phyloP scores from a whole-genome alignment of 2,329 filamentous ascomycete genomes.

The Cercospora sesami region DNA sequence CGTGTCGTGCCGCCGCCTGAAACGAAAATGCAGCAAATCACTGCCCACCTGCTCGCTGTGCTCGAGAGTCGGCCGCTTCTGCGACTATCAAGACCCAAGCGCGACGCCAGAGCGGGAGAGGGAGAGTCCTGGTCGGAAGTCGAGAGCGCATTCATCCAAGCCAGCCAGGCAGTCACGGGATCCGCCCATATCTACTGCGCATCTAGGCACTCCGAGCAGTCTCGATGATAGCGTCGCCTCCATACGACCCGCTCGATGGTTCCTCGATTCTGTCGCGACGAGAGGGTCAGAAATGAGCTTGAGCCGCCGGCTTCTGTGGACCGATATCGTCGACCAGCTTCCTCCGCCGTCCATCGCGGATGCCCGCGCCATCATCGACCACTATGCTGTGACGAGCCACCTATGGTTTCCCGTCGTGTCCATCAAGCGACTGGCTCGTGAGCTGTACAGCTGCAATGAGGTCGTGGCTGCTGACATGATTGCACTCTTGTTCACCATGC shows the following conservation, averaged over 20 bases:
- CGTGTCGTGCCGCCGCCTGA: slow-evolving; percentile 23
- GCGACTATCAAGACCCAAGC: slow-evolving; percentile 20
- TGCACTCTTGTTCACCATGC: slow-evolving; percentile 20
- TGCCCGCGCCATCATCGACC: slow-evolving; percentile 7
- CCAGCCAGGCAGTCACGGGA: neutral
- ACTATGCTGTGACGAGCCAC: slow-evolving; percentile 19
- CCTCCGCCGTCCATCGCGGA: neutral
- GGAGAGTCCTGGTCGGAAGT: neutral
- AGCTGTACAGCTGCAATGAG: neutral
- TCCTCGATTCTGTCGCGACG: slow-evolving; percentile 24
- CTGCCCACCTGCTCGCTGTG: slow-evolving; percentile 23
- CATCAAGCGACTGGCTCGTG: slow-evolving; percentile 1
- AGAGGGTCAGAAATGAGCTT: slow-evolving; percentile 12
- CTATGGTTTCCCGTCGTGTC: slow-evolving; percentile 20
- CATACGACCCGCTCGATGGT: slow-evolving; percentile 15
- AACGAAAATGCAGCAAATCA: slow-evolving; percentile 26
- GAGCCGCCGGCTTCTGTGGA: slow-evolving; percentile 11
- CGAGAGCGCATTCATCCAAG: neutral
- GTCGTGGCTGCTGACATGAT: slow-evolving; percentile 11
- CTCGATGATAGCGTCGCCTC: neutral
- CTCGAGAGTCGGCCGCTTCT: slow-evolving; percentile 18
- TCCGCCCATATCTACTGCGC: neutral
- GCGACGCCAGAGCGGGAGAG: neutral
- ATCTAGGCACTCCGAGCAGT: neutral
- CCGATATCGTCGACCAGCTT: slow-evolving; percentile 8